Evolutionary conservation across 2,329 filamentous ascomycete species (phyloP).

Genomic region (Talaromyces sp.): DNA sequence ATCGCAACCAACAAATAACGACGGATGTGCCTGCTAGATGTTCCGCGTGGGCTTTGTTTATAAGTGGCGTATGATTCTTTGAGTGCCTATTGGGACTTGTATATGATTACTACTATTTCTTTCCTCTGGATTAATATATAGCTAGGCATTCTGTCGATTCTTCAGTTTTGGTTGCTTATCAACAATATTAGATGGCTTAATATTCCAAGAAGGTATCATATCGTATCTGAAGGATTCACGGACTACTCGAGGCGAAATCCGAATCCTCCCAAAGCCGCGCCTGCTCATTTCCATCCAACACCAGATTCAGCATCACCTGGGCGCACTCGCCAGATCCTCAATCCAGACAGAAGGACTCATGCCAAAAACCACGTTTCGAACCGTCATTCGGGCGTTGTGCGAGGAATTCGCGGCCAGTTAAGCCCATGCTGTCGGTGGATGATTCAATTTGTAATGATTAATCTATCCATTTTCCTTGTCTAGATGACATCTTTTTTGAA

Average conservation of each 20-base stretch:
- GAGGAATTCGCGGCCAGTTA: background rate
- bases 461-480: background rate
- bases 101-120: conserved; percentile 22
- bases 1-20: conserved; percentile 63
- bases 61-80: conserved; percentile 25
- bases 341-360: background rate
- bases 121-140: conserved; percentile 2
- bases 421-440: background rate
- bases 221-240: too few species aligned
- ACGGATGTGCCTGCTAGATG: conserved; percentile 65
- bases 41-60: conserved; percentile 23
- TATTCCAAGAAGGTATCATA: too few species aligned
- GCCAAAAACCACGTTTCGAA: background rate
- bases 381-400: background rate
- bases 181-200: too few species aligned
- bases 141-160: background rate
- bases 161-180: background rate
- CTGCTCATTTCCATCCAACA: background rate
- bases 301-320: background rate
- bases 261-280: background rate
- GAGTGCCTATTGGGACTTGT: conserved; percentile 32
- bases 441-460: background rate
- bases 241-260: background rate
- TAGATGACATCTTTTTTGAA: background rate
- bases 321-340: background rate